Evolutionary conservation across 169 alveolate genomes (phyloP).

Genomic region (Miamiensis avidus): DNA sequence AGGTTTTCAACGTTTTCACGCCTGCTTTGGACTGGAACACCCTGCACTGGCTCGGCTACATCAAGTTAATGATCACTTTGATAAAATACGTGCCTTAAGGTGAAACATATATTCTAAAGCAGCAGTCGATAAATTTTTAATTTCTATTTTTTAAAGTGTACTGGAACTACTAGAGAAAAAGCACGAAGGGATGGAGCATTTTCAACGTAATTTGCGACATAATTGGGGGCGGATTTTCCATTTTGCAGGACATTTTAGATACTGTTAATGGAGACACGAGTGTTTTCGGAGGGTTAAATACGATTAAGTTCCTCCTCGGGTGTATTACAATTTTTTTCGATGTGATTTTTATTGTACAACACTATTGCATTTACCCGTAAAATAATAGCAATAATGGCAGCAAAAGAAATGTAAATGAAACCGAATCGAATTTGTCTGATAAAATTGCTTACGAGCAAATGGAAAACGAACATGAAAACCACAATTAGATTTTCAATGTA

Average conservation of each 20-base stretch:
- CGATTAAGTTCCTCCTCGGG: conserved; percentile 70
- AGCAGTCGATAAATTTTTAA: too few relatives aligned
- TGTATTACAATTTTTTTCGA: conserved; percentile 70
- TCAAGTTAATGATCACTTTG: conserved; percentile 79
- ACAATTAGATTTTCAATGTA: too few relatives aligned
- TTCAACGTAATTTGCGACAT: conserved; percentile 77
- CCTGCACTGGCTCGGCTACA: conserved; percentile 70
- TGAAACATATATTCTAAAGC: too few relatives aligned
- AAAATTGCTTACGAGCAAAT: too few relatives aligned
- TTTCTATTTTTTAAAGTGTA: too few relatives aligned
- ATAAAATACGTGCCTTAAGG: conserved; percentile 83
- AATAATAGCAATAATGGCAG: too few relatives aligned
- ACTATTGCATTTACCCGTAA: conserved; percentile 70
- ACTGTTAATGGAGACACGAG: conserved; percentile 47
- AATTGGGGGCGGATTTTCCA: conserved; percentile 76
- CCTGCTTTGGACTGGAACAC: conserved; percentile 51
- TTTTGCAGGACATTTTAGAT: conserved; percentile 71
- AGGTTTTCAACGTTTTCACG: conserved; percentile 38
- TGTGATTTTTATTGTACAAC: conserved; percentile 73
- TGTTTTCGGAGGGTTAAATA: conserved; percentile 59
- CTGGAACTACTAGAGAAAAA: conserved; percentile 71
- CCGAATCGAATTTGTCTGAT: too few relatives aligned
- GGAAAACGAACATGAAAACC: too few relatives aligned
- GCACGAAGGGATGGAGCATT: conserved; percentile 89
- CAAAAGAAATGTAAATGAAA: too few relatives aligned